These are phyloP conservation scores for Trichophyton simii DNA, from an alignment of 2,329 filamentous ascomycete species.

Conservation along the genomic window DNA sequence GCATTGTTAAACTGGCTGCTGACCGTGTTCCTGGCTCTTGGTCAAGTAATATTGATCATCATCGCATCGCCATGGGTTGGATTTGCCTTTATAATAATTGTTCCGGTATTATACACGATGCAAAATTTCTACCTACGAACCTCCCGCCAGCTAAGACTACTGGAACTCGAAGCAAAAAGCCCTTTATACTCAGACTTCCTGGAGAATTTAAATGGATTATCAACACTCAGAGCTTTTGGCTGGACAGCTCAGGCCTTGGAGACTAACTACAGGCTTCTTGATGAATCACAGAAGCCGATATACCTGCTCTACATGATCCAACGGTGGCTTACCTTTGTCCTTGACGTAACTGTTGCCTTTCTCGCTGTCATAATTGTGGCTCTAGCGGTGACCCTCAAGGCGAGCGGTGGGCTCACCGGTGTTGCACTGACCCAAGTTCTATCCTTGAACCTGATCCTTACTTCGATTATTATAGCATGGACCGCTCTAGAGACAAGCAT, in stretches of 20 bases:
- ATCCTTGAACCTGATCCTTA: constrained; percentile 38
- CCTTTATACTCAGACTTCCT: constrained; percentile 31
- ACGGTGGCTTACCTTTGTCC: constrained; percentile 39
- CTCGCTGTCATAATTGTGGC: constrained; percentile 39
- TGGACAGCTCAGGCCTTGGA: constrained; percentile 11
- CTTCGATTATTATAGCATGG: constrained; percentile 42
- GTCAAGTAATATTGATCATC: constrained; percentile 17
- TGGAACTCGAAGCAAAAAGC: constrained; percentile 34
- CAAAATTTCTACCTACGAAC: constrained; percentile 33
- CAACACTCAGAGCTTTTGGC: constrained; percentile 13
- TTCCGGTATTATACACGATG: constrained; percentile 18
- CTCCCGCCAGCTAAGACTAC: constrained; percentile 32
- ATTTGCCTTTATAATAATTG: constrained; percentile 17
- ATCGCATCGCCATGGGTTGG: constrained; percentile 19
- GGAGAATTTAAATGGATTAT: constrained; percentile 16
- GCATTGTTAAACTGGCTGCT: constrained; percentile 25
- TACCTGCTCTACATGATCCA: constrained; percentile 48
- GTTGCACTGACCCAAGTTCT: constrained; percentile 30
- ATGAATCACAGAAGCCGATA: constrained; percentile 44
- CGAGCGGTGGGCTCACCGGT: constrained; percentile 39
- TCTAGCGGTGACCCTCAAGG: constrained; percentile 35
- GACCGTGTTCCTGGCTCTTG: constrained; percentile 13
- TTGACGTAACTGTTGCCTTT: constrained; percentile 39
- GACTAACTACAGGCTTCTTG: constrained; percentile 37
- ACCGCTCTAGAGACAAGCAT: constrained; percentile 44